Percentiles rank a stretch among this genome's conserved stretches.
Conservation (phyloP, 2,329 filamentous ascomycete genomes). For the Exserohilum rostratum region DNA sequence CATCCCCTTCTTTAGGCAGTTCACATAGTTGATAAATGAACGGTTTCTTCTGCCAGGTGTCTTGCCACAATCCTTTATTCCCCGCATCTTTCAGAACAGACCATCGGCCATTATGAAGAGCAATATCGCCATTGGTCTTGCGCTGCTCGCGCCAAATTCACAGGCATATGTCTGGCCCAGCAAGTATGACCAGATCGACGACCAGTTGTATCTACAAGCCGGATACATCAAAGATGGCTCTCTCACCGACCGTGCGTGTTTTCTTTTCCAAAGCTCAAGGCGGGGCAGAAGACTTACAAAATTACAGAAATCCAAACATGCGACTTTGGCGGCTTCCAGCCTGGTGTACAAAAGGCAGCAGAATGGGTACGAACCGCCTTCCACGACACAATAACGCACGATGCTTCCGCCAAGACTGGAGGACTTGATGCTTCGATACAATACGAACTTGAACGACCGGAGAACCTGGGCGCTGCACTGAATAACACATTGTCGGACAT, state of each 20-base stretch:
- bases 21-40: background rate
- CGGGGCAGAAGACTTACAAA: background rate
- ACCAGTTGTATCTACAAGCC: conserved; percentile 8
- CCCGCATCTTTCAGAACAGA: background rate
- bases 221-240: conserved; percentile 5
- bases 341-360: conserved; percentile 31
- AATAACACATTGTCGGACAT: conserved; percentile 43
- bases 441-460: conserved; percentile 37
- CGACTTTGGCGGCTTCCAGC: conserved; percentile 18
- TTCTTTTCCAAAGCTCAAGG: background rate
- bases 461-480: conserved; percentile 41
- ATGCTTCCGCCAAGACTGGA: conserved; percentile 36
- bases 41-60: background rate
- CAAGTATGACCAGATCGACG: conserved; percentile 12
- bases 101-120: background rate
- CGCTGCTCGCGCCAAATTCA: conserved; percentile 8
- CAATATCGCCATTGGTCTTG: background rate
- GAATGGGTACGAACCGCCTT: conserved; percentile 45
- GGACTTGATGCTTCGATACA: conserved; percentile 46
- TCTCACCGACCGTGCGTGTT: conserved; percentile 11
- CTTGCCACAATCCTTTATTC: background rate
- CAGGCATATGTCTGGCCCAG: conserved; percentile 18
- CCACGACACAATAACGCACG: conserved; percentile 43
- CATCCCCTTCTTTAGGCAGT: background rate
- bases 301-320: conserved; percentile 22